phyloP scores from a whole-genome alignment of 78 protist species.

The Dictyostelium brefeldianum region DNA sequence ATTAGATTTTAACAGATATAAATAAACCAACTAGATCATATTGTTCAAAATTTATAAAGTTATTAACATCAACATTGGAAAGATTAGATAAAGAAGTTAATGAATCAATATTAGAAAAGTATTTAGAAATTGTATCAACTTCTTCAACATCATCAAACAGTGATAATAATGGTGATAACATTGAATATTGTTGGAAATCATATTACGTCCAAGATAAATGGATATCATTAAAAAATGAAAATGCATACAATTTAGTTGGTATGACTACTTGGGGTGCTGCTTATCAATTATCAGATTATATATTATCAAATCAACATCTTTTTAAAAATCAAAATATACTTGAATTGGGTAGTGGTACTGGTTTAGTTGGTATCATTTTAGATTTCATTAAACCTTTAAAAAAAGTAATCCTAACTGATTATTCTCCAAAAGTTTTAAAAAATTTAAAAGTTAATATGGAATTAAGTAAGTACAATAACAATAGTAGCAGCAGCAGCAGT shows the following conservation, averaged over 20 bases:
- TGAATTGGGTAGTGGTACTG: slow-evolving; percentile 68
- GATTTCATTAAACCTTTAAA: slow-evolving; percentile 6
- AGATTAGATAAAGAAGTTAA: slow-evolving; percentile 30
- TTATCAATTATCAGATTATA: slow-evolving; percentile 49
- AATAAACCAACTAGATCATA: slow-evolving; percentile 33
- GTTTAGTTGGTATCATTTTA: slow-evolving; percentile 35
- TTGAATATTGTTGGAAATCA: slow-evolving; percentile 34
- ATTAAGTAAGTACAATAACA: slow-evolving; percentile 12
- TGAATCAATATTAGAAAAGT: slow-evolving; percentile 45
- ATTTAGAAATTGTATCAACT: not conserved
- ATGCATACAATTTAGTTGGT: slow-evolving; percentile 57
- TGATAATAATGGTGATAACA: not conserved
- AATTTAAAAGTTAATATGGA: slow-evolving; percentile 62
- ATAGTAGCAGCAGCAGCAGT: too few relatives aligned
- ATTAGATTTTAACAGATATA: not conserved
- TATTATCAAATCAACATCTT: slow-evolving; percentile 15
- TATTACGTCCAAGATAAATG: slow-evolving; percentile 37
- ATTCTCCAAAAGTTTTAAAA: slow-evolving; percentile 57
- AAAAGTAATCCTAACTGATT: slow-evolving; percentile 50
- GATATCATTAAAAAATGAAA: slow-evolving; percentile 53
- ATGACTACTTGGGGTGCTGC: slow-evolving; percentile 83
- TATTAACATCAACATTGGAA: slow-evolving; percentile 28
- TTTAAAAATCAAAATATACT: slow-evolving; percentile 21
- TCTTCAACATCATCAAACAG: too few relatives aligned
- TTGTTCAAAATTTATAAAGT: slow-evolving; percentile 32